Evolutionary conservation across 805 yeast species (phyloP).

Genomic region (Lipomyces sp.): DNA sequence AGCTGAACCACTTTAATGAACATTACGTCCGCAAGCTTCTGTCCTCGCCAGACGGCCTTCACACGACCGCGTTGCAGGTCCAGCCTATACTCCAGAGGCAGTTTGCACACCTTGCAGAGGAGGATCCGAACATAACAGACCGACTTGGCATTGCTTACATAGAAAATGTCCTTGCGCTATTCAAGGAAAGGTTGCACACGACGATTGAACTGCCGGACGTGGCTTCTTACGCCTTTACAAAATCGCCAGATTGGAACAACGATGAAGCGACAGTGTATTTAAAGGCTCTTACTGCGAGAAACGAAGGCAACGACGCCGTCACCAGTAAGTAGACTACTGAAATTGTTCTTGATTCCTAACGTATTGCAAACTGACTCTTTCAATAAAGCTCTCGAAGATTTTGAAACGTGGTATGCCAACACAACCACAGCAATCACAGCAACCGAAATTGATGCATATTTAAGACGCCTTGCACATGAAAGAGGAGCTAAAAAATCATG

Average conservation of each 20-base stretch:
- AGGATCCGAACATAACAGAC: background rate
- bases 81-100: background rate
- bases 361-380: too few relatives aligned
- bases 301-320: too few relatives aligned
- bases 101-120: slow-evolving; percentile 1
- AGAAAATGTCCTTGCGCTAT: slow-evolving; percentile 1
- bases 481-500: slow-evolving; percentile 1
- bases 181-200: slow-evolving; percentile 6
- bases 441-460: slow-evolving; percentile 2
- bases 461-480: background rate
- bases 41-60: slow-evolving; percentile 37
- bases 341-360: background rate
- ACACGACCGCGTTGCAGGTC: slow-evolving; percentile 37
- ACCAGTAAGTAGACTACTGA: too few relatives aligned
- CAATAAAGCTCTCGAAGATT: too few relatives aligned
- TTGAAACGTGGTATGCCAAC: too few relatives aligned
- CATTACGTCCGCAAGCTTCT: slow-evolving; percentile 53
- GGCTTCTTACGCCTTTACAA: slow-evolving; percentile 8
- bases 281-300: background rate
- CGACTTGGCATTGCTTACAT: slow-evolving; percentile 6
- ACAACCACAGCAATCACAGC: background rate
- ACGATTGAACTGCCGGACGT: slow-evolving; percentile 9
- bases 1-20: slow-evolving; percentile 74
- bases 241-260: slow-evolving; percentile 6
- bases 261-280: background rate